These are phyloP conservation scores for Acacia crassicarpa DNA, from an alignment of 306 rosid genomes.

Conservation along the genomic window DNA sequence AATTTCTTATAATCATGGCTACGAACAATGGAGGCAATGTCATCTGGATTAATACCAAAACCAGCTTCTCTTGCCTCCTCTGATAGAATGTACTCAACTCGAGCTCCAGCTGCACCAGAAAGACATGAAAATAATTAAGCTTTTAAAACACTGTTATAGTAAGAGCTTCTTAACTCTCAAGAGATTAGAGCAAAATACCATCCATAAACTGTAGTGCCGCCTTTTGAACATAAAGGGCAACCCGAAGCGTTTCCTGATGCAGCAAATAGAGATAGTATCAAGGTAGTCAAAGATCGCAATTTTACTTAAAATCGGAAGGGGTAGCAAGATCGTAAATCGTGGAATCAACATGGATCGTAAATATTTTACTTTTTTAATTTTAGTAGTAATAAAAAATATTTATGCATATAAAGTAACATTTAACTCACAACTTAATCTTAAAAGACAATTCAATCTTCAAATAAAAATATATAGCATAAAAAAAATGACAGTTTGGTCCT, in stretches of 20 bases:
- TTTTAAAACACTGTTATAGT: conserved; percentile 16
- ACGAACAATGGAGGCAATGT: conserved; percentile 71
- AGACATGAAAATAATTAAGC: conserved; percentile 31
- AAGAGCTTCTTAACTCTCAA: not conserved
- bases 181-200: conserved; percentile 55
- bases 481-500: too few relatives aligned
- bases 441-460: too few relatives aligned
- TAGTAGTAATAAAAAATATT: too few relatives aligned
- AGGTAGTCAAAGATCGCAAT: too few relatives aligned
- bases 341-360: too few relatives aligned
- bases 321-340: too few relatives aligned
- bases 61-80: conserved; percentile 75
- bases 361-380: too few relatives aligned
- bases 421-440: too few relatives aligned
- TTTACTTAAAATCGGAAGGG: too few relatives aligned
- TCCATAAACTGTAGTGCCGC: conserved; percentile 91
- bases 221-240: conserved; percentile 82
- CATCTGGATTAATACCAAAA: conserved; percentile 83
- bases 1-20: conserved; percentile 59
- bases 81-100: conserved; percentile 54
- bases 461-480: too few relatives aligned
- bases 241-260: conserved; percentile 80
- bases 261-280: conserved; percentile 28
- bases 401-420: too few relatives aligned
- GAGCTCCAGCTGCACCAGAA: conserved; percentile 62